Evolutionary conservation across 768 basidiomycete genomes (phyloP).

Genomic region (Leucosporidium creatinivorum): DNA sequence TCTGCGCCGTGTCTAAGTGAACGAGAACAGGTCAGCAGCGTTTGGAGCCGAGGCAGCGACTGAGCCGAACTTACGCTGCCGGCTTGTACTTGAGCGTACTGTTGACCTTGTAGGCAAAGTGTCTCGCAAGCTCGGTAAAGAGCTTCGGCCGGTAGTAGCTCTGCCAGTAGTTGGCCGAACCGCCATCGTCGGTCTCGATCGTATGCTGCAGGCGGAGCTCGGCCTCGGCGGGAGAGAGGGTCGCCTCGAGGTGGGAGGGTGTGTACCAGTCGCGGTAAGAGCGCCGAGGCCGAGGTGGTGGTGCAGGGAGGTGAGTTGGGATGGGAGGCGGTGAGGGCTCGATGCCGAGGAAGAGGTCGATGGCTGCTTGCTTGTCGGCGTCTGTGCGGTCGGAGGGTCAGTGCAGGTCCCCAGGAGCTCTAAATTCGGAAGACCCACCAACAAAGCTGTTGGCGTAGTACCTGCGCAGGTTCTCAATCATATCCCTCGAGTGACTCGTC

Average conservation of each 20-base stretch:
- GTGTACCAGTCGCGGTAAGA: conserved; percentile 83
- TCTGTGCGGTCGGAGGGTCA: conserved; percentile 48
- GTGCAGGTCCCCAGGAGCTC: not conserved
- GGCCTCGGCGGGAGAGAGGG: conserved; percentile 59
- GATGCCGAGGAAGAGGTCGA: conserved; percentile 87
- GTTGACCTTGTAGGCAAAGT: conserved; percentile 90
- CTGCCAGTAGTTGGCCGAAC: conserved; percentile 58
- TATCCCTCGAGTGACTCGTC: conserved; percentile 94
- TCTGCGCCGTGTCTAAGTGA: not conserved
- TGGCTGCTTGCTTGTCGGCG: conserved; percentile 93
- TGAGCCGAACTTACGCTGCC: conserved; percentile 55
- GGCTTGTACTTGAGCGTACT: conserved; percentile 61
- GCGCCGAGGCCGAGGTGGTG: conserved; percentile 53
- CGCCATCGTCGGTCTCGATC: conserved; percentile 46
- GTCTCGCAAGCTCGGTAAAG: conserved; percentile 77
- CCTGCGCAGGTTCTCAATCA: conserved; percentile 86
- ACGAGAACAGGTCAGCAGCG: not conserved
- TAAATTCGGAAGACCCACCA: conserved; percentile 48
- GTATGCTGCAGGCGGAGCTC: conserved; percentile 56
- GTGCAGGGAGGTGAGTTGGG: not conserved
- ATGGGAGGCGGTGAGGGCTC: conserved; percentile 2
- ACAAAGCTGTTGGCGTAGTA: conserved; percentile 92
- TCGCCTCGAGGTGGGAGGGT: conserved; percentile 52
- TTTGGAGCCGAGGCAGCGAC: not conserved
- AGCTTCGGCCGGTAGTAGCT: conserved; percentile 79